A percentile compares a stretch with the other conserved stretches of the same genome.
These are phyloP conservation scores for Smallanthus sonchifolius DNA, from an alignment of 129 eudicot species.

Conservation along the genomic window DNA sequence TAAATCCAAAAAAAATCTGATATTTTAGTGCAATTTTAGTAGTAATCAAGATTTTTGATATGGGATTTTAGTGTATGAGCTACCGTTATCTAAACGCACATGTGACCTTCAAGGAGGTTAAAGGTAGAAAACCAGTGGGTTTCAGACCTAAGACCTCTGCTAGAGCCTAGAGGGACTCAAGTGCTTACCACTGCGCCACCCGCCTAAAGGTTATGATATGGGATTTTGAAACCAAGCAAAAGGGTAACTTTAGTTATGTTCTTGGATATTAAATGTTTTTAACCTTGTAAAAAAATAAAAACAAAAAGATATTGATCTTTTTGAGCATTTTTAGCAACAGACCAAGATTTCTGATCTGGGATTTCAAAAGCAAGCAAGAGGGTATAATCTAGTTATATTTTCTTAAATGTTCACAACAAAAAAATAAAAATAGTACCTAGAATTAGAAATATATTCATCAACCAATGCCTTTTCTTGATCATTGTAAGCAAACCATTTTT, in stretches of 20 bases:
- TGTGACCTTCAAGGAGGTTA: neutral
- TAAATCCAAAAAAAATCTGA: neutral
- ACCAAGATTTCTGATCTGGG: neutral
- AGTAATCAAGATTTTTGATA: neutral
- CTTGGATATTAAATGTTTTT: neutral
- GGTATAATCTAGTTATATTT: neutral
- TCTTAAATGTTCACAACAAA: neutral
- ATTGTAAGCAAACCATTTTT: slow-evolving; percentile 40
- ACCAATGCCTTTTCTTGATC: slow-evolving; percentile 37
- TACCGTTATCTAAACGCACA: too few species aligned
- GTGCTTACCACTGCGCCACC: neutral
- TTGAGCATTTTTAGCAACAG: neutral
- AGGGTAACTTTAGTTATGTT: neutral
- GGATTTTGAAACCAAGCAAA: neutral
- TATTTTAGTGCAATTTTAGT: slow-evolving; percentile 2
- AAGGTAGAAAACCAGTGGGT: neutral
- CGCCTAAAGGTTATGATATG: too few species aligned
- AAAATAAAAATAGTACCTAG: slow-evolving; percentile 23
- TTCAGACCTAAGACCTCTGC: neutral
- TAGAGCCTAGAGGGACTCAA: neutral
- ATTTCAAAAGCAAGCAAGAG: slow-evolving; percentile 15
- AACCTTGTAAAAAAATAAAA: neutral
- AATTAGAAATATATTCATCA: slow-evolving; percentile 29
- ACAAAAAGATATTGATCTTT: neutral
- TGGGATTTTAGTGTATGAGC: too few species aligned